Conservation (phyloP, 192 early-diverging fungal genomes). For the Mortierella claussenii region DNA sequence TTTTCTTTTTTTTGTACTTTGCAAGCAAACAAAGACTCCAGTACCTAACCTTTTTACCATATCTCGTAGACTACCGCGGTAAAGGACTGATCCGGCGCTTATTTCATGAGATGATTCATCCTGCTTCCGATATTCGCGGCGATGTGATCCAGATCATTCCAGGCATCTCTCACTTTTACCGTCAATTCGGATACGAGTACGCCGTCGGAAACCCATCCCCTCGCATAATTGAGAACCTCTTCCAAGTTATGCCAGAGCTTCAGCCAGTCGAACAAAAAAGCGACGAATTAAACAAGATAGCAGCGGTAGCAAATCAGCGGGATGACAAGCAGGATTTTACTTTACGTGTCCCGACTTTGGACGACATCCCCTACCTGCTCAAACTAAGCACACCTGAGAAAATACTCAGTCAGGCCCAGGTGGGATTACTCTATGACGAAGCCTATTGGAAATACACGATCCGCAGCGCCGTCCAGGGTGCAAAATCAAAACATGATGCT, state of each 20-base stretch:
- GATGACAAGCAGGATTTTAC: neutral
- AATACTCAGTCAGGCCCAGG: slow-evolving; percentile 2
- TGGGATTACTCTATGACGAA: slow-evolving; percentile 17
- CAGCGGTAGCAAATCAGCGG: neutral
- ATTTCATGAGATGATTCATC: slow-evolving; percentile 26
- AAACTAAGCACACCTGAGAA: slow-evolving; percentile 22
- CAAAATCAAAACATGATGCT: neutral
- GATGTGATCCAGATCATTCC: slow-evolving; percentile 34
- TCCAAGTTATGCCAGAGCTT: neutral
- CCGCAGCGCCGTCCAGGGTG: neutral
- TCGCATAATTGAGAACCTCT: neutral
- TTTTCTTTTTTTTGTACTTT: neutral
- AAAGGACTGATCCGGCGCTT: slow-evolving; percentile 22
- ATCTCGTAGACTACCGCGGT: slow-evolving; percentile 17
- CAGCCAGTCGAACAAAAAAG: neutral
- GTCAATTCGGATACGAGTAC: slow-evolving; percentile 51
- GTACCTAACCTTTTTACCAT: neutral
- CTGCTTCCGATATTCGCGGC: slow-evolving; percentile 15
- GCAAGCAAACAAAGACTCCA: neutral
- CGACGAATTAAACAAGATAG: neutral
- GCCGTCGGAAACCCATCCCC: neutral
- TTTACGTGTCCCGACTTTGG: slow-evolving; percentile 10
- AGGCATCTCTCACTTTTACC: slow-evolving; percentile 37
- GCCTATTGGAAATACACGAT: slow-evolving; percentile 23
- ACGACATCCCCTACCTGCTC: slow-evolving; percentile 28